Base-by-base conservation (phyloP, 2,329 filamentous ascomycete genomes). In the Bimuria novae-zelandiae region DNA sequence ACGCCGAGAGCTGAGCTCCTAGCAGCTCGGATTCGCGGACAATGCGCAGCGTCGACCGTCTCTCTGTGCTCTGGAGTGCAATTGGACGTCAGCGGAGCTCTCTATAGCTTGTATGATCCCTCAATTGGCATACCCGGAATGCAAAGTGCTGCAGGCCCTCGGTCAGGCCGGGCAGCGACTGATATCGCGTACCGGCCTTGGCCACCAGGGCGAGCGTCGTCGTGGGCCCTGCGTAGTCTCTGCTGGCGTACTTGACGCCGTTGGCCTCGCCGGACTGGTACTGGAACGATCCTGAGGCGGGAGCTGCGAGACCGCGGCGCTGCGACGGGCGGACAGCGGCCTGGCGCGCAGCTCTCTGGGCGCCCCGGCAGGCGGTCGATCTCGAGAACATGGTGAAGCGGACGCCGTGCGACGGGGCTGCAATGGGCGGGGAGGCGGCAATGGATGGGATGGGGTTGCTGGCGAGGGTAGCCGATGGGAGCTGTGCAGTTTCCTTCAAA, bases 21-120 rank as follows among this genome's bases (percentile, higher is more conserved):
- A 99, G 86, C 57, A 99, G 88, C 80, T 99, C 94, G 69, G 90
- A 85, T 81, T 99, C 94, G 81, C 94, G 89, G 73, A 88, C 89
- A 76, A 99, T 96, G 75, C 92, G 90, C 70, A 99, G 82, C 54
- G 90, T 90, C 63, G 92, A 94, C 77, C 94, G 88, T 79, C 89
- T 89, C 65, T 87, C 77, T 68, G 94, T 99, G 82, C 88, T 92
- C 89, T 93, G 70, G n/a, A 61, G 49, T 42, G 49, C 57, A 66
- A 67, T 68, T 64, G 63, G 59, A 51, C 54, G 61, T 72, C 60
- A 71, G 68, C 49, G 41, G 36, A 64, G 57, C 58, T 59, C 46
- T 32, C 32, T 35, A 49, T 10, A 49, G 46, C 40, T 49, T 29
- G 14, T 48, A 22, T 46, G 16, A 11, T n/a, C 17, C 17, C 22